Conservation (phyloP, 805 yeast species). For the Candida qinlingensis region DNA sequence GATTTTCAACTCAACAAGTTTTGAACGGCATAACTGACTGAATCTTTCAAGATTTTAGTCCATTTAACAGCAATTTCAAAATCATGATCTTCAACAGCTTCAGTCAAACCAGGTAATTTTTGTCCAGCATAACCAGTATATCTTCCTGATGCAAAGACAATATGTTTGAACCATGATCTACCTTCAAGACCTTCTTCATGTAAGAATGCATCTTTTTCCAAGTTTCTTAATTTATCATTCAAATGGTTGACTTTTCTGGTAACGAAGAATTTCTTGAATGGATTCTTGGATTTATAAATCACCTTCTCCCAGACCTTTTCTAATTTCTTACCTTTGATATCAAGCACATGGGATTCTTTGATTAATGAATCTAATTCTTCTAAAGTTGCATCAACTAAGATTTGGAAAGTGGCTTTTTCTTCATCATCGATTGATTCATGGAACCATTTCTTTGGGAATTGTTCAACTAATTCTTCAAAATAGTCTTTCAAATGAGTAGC, state of each 20-base stretch:
- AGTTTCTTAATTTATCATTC: slow-evolving; percentile 34
- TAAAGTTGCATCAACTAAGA: slow-evolving; percentile 26
- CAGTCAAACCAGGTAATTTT: slow-evolving; percentile 46
- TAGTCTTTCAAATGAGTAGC: slow-evolving; percentile 33
- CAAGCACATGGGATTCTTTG: slow-evolving; percentile 23
- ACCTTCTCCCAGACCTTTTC: slow-evolving; percentile 26
- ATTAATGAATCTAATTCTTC: slow-evolving; percentile 24
- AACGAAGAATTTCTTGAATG: slow-evolving; percentile 27
- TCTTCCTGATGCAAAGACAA: slow-evolving; percentile 48
- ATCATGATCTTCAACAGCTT: slow-evolving; percentile 45
- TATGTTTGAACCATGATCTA: slow-evolving; percentile 51
- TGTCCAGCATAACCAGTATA: slow-evolving; percentile 54
- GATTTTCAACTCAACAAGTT: background rate
- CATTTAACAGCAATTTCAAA: slow-evolving; percentile 26
- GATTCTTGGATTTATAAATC: slow-evolving; percentile 25
- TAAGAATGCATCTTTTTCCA: slow-evolving; percentile 40
- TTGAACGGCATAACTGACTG: slow-evolving; percentile 3
- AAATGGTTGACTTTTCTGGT: slow-evolving; percentile 21
- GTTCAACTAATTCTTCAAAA: slow-evolving; percentile 30
- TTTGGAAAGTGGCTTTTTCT: slow-evolving; percentile 18
- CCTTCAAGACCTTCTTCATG: slow-evolving; percentile 39
- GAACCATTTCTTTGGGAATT: slow-evolving; percentile 34
- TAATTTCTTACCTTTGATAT: slow-evolving; percentile 16
- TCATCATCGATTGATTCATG: slow-evolving; percentile 1
- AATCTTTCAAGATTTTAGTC: slow-evolving; percentile 21